phyloP scores from a whole-genome alignment of 352 stramenopile genomes.

The Phytophthora sansomeana region DNA sequence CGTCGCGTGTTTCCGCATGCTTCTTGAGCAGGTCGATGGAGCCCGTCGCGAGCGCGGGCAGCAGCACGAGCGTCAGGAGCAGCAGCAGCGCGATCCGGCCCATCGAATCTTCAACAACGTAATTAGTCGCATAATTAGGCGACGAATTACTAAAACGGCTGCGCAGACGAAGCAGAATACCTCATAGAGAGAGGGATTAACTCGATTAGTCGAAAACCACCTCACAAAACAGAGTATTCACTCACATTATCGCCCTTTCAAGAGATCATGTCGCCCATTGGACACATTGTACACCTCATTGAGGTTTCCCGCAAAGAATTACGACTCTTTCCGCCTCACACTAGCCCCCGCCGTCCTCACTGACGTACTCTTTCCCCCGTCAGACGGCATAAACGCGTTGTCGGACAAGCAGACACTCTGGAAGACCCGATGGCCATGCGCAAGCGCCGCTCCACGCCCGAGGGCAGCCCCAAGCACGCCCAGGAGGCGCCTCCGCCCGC shows the following conservation, averaged over 20 bases:
- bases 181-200: neutral
- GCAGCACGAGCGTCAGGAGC: constrained; percentile 19
- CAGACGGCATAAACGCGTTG: constrained; percentile 3
- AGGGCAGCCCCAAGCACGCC: constrained; percentile 22
- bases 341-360: neutral
- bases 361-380: constrained; percentile 6
- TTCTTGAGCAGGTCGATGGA: constrained; percentile 27
- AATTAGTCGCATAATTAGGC: neutral
- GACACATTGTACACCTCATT: neutral
- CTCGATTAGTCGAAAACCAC: neutral
- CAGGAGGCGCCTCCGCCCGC: constrained; percentile 15
- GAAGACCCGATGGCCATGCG: constrained; percentile 38
- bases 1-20: constrained; percentile 44
- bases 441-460: constrained; percentile 54
- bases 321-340: constrained; percentile 2
- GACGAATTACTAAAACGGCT: neutral
- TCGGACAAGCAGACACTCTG: constrained; percentile 4
- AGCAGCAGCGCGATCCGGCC: constrained; percentile 10
- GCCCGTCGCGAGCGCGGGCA: constrained; percentile 22
- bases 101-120: constrained; percentile 27
- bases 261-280: neutral
- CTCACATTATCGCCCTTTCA: neutral
- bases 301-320: neutral
- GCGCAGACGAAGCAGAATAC: neutral
- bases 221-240: neutral